phyloP scores from a whole-genome alignment of 2,329 filamentous ascomycete genomes.

The Xylaria polymorpha region DNA sequence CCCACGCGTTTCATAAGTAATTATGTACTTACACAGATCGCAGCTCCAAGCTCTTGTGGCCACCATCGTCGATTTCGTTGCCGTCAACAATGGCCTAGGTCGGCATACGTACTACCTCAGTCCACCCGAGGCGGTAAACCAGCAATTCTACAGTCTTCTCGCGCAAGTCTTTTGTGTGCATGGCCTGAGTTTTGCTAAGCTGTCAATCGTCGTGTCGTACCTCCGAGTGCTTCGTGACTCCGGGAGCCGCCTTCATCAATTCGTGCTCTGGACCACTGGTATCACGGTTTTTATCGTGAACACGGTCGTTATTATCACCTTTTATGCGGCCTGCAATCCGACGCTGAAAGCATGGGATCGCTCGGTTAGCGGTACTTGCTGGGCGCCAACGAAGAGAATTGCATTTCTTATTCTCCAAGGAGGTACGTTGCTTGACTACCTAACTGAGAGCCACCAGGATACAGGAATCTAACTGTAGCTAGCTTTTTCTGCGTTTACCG shows the following conservation, averaged over 20 bases:
- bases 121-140: background rate
- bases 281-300: background rate
- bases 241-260: background rate
- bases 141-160: slow-evolving; percentile 2
- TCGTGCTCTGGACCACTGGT: background rate
- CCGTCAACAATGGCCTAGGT: slow-evolving; percentile 7
- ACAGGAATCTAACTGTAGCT: background rate
- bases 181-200: background rate
- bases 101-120: slow-evolving; percentile 6
- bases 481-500: background rate
- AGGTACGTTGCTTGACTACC: background rate
- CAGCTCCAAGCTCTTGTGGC: slow-evolving; percentile 2
- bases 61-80: slow-evolving; percentile 12
- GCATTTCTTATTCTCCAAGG: background rate
- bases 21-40: no score
- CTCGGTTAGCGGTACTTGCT: background rate
- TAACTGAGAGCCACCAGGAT: background rate
- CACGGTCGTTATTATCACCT: background rate
- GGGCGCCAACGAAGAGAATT: background rate
- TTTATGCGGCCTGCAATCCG: background rate
- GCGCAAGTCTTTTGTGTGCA: background rate
- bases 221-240: background rate
- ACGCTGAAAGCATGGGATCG: background rate
- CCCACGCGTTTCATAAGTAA: no score
- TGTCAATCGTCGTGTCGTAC: background rate